Base-by-base conservation (phyloP, 1,139 yeast genomes). In the Schizosaccharomyces versatilis region DNA sequence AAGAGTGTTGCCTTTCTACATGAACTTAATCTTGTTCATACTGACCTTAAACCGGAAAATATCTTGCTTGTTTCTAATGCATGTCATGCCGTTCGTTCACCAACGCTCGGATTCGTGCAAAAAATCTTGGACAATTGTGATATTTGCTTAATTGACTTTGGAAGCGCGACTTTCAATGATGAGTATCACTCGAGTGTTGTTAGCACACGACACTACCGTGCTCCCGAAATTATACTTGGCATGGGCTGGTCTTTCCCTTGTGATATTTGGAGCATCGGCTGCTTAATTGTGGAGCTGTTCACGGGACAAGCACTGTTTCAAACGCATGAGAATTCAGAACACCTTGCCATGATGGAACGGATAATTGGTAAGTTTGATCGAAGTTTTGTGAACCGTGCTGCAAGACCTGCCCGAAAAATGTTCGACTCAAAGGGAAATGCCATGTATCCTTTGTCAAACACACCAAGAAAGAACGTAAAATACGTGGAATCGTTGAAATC, bases 261-360 rank as follows among this genome's bases (percentile, higher is more conserved):
- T 67, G 99, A 93, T 67, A 72, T 90, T 69, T 93, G 98, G 99
- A 84, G 95, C 1, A 75, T 90, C 56, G 99, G 96, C 0, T 88
- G 98, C 66, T 86, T 93, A 14, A 70, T 93, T 51, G 88, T 86
- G 10, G 98, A 93, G 68, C 70, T 93, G 54, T 80, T 84, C 54
- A 84, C 94, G 38, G 99, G 98, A n/a, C 95, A 85, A 62, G 95
- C 96, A 0, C 69, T 93, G 39, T 93, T 90, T 67, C 88, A 84
- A 61, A 93, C 97, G 0, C 96, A 90, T 66, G 96, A 90, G 64
- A 88, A 90, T 66, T 71, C 80, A 57, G 97, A 90, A 67, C 98
- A 93, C 68, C 72, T 93, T 65, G 95, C 95, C 14, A 80, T 93
- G 81, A 90, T 93, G 83, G 93, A 90, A 67, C 79, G 78, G 60